phyloP scores from a whole-genome alignment of 2,329 filamentous ascomycete genomes.

The Cordyceps cateniannulata region DNA sequence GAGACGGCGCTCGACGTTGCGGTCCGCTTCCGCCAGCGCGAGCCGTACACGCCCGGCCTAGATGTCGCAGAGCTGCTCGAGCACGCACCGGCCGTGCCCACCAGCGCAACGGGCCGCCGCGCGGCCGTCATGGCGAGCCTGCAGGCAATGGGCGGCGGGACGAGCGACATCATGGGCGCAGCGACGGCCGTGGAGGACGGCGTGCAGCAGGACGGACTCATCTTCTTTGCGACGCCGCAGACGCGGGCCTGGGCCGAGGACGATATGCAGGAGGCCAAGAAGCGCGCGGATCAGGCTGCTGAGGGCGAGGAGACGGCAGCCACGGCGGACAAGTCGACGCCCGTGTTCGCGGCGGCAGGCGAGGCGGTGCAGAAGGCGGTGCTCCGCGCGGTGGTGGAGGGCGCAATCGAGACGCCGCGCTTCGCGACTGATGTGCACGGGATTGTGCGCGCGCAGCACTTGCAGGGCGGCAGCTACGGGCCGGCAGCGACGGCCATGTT shows the following conservation, averaged over 20 bases:
- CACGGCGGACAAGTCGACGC: slow-evolving; percentile 15
- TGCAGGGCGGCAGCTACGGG: slow-evolving; percentile 32
- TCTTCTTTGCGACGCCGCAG: slow-evolving; percentile 26
- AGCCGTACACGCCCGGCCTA: slow-evolving; percentile 28
- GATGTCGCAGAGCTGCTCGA: slow-evolving; percentile 25
- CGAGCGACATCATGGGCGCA: slow-evolving; percentile 28
- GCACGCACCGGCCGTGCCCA: slow-evolving; percentile 25
- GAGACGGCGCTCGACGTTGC: slow-evolving; percentile 29
- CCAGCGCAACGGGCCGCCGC: slow-evolving; percentile 21
- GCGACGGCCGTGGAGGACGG: slow-evolving; percentile 26
- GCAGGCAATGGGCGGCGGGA: slow-evolving; percentile 24
- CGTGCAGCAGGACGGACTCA: slow-evolving; percentile 20
- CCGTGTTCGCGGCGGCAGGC: slow-evolving; percentile 27
- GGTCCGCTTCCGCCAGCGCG: slow-evolving; percentile 28
- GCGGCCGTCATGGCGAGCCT: slow-evolving; percentile 31
- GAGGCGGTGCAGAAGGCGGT: slow-evolving; percentile 28
- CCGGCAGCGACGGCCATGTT: slow-evolving; percentile 29
- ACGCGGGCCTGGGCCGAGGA: slow-evolving; percentile 25
- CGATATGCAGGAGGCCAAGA: slow-evolving; percentile 19
- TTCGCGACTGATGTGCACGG: slow-evolving; percentile 27
- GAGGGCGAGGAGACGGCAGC: not conserved
- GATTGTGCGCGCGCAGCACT: slow-evolving; percentile 30
- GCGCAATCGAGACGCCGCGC: slow-evolving; percentile 30
- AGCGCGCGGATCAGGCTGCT: slow-evolving; percentile 5
- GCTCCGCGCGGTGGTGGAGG: slow-evolving; percentile 27